Evolutionary conservation across 1,284 basidiomycete species (phyloP).

Genomic region (Coniferiporia sulphurascens): DNA sequence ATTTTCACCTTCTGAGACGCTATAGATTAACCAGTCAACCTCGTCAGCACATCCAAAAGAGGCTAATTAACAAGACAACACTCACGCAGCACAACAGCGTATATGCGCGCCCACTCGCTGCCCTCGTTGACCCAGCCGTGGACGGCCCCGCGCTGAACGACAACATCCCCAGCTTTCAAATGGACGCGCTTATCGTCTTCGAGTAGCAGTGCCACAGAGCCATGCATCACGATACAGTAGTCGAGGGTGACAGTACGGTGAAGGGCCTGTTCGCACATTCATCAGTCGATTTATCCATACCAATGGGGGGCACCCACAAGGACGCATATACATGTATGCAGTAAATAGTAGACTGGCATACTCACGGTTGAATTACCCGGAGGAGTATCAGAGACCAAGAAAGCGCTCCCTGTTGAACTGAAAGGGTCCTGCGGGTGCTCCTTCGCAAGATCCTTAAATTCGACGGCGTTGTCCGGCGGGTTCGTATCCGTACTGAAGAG

Average conservation of each 20-base stretch:
- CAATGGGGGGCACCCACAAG: background rate
- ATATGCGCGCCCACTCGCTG: slow-evolving; percentile 16
- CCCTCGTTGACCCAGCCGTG: slow-evolving; percentile 18
- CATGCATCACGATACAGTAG: slow-evolving; percentile 16
- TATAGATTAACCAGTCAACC: background rate
- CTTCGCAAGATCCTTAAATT: slow-evolving; percentile 8
- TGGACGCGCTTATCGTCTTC: slow-evolving; percentile 12
- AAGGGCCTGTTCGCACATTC: no score
- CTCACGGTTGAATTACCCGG: slow-evolving; percentile 8
- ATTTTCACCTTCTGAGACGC: slow-evolving; percentile 3
- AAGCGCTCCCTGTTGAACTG: slow-evolving; percentile 2
- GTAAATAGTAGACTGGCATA: no score
- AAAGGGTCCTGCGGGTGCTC: slow-evolving; percentile 8
- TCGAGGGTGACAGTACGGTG: slow-evolving; percentile 19
- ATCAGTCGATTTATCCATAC: no score
- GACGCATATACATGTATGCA: background rate
- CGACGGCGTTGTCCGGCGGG: slow-evolving; percentile 5
- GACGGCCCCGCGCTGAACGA: slow-evolving; percentile 19
- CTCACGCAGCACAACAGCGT: slow-evolving; percentile 17
- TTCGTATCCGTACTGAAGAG: slow-evolving; percentile 12
- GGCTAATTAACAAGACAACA: no score
- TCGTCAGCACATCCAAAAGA: no score
- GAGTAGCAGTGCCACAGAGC: slow-evolving; percentile 11
- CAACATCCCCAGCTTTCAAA: slow-evolving; percentile 13
- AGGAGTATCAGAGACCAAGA: slow-evolving; percentile 2